phyloP scores from a whole-genome alignment of 2,329 filamentous ascomycete genomes.

The Chalara sp. region DNA sequence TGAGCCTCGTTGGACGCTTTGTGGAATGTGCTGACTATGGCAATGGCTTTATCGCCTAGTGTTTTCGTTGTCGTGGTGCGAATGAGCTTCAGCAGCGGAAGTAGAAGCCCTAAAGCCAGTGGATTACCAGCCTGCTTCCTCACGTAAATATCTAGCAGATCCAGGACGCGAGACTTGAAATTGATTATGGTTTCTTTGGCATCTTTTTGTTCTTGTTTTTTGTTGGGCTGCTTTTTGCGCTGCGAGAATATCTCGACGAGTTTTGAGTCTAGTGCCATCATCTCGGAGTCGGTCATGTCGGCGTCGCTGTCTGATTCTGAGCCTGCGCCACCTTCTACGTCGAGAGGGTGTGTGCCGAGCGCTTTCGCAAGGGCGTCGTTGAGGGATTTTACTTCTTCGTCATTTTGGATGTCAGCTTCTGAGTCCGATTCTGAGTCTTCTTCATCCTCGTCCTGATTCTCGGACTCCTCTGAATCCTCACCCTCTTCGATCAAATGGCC shows the following conservation, averaged over 20 bases:
- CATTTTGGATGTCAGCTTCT: slow-evolving; percentile 28
- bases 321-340: slow-evolving; percentile 47
- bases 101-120: slow-evolving; percentile 61
- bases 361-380: slow-evolving; percentile 73
- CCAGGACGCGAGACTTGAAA: slow-evolving; percentile 91
- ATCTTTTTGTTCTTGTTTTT: slow-evolving; percentile 79
- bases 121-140: slow-evolving; percentile 67
- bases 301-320: slow-evolving; percentile 56
- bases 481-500: slow-evolving; percentile 37
- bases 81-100: slow-evolving; percentile 71
- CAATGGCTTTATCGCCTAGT: slow-evolving; percentile 64
- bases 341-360: slow-evolving; percentile 62
- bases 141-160: slow-evolving; percentile 78
- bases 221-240: slow-evolving; percentile 56
- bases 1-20: slow-evolving; percentile 54
- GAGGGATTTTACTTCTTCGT: slow-evolving; percentile 35
- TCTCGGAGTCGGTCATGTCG: slow-evolving; percentile 94
- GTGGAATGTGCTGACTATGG: slow-evolving; percentile 67
- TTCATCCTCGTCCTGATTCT: slow-evolving; percentile 34
- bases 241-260: slow-evolving; percentile 81
- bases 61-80: slow-evolving; percentile 72
- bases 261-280: slow-evolving; percentile 81
- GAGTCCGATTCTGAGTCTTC: slow-evolving; percentile 29
- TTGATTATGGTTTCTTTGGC: slow-evolving; percentile 85
- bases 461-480: slow-evolving; percentile 33